Evolutionary conservation across 495 filamentous ascomycete genomes (phyloP).

Genomic region (Penicillium parvum): DNA sequence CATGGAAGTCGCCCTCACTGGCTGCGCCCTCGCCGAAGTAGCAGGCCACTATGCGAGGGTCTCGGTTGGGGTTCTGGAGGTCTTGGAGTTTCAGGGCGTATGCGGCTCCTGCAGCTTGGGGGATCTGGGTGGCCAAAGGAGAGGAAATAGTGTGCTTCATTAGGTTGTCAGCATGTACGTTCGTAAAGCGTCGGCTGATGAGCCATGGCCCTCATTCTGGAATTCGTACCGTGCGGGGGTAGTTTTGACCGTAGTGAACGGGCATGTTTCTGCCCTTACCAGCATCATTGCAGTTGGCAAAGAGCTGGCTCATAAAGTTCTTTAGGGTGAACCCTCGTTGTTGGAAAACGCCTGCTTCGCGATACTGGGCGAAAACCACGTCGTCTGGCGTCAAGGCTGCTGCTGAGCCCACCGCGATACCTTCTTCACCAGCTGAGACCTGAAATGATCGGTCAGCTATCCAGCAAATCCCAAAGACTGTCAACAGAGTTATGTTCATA

Average conservation of each 20-base stretch:
- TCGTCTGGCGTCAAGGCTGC: constrained; percentile 78
- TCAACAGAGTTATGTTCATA: constrained; percentile 22
- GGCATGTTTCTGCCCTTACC: constrained; percentile 95
- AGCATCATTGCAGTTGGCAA: constrained; percentile 78
- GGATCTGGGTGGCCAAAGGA: constrained; percentile 89
- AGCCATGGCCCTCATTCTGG: constrained; percentile 43
- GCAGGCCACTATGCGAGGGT: constrained; percentile 71
- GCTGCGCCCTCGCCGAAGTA: constrained; percentile 99
- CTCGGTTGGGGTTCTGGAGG: constrained; percentile 61
- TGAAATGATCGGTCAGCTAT: constrained; percentile 16
- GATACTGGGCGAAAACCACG: constrained; percentile 91
- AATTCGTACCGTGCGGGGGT: constrained; percentile 79
- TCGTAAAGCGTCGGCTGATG: not conserved
- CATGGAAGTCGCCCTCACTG: constrained; percentile 96
- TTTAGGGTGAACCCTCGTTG: constrained; percentile 83
- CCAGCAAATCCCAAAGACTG: not conserved
- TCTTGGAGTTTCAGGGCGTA: constrained; percentile 90
- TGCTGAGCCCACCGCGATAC: constrained; percentile 82
- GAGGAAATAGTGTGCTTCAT: constrained; percentile 92
- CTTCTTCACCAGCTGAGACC: constrained; percentile 93
- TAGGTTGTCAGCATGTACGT: not conserved
- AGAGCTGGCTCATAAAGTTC: constrained; percentile 93
- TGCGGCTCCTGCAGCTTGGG: constrained; percentile 88
- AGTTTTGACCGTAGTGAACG: constrained; percentile 85
- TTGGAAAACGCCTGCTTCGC: constrained; percentile 85